phyloP scores from a whole-genome alignment of 2,329 filamentous ascomycete species.

The Alternaria ventricosa region DNA sequence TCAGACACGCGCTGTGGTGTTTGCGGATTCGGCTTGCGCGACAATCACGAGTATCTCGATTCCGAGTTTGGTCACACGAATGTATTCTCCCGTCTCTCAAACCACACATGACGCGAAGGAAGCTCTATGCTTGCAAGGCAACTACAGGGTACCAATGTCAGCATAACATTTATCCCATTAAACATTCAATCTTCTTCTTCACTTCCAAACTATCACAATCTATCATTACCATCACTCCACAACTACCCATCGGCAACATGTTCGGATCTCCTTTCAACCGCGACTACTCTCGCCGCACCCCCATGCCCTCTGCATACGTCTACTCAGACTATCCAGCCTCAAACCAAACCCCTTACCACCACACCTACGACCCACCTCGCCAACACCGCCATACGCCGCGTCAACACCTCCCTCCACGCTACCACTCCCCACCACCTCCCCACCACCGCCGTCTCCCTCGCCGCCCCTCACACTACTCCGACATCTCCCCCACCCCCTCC shows the following conservation, averaged over 20 bases:
- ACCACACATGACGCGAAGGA: background rate
- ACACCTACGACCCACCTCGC: background rate
- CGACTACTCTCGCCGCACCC: constrained; percentile 5
- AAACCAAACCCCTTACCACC: background rate
- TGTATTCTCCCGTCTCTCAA: constrained; percentile 2
- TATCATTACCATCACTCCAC: background rate
- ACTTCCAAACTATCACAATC: background rate
- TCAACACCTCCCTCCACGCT: background rate
- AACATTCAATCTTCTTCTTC: background rate
- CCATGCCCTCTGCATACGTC: background rate
- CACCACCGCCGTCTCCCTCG: too few relatives aligned
- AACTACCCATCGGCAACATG: background rate
- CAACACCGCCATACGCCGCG: background rate
- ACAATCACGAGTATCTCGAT: constrained; percentile 2
- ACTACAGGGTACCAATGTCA: background rate
- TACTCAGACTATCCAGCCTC: background rate
- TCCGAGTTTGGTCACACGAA: constrained; percentile 3
- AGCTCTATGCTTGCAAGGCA: background rate
- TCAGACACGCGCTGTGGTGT: background rate
- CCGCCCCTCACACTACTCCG: background rate
- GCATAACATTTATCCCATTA: background rate
- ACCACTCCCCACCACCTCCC: background rate
- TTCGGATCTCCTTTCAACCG: constrained; percentile 1
- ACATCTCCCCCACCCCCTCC: background rate
- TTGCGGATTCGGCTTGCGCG: constrained; percentile 6